Conservation (phyloP, 345 rosid species). For the Abelmoschus esculentus region DNA sequence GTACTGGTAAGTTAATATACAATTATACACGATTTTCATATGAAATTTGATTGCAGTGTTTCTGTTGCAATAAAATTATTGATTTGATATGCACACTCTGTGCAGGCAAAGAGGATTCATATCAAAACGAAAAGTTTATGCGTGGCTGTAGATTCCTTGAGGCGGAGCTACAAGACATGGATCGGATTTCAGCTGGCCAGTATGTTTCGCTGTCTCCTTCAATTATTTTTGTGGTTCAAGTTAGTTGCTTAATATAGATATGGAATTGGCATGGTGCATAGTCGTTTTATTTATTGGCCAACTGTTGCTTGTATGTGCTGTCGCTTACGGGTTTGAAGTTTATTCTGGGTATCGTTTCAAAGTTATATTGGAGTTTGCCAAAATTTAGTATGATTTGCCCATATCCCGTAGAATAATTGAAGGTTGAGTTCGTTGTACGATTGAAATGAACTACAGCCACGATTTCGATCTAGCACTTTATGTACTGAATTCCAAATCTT, state of each 20-base stretch:
- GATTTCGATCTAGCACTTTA: neutral
- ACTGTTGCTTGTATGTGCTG: neutral
- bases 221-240: neutral
- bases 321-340: neutral
- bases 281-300: neutral
- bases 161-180: slow-evolving; percentile 91
- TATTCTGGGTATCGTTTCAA: neutral
- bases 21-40: neutral
- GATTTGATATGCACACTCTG: neutral
- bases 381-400: slow-evolving; percentile 18
- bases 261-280: neutral
- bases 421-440: slow-evolving; percentile 21
- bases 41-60: neutral
- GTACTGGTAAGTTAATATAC: slow-evolving; percentile 49
- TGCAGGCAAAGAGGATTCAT: slow-evolving; percentile 66
- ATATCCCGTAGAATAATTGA: slow-evolving; percentile 13
- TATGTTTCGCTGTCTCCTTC: slow-evolving; percentile 18
- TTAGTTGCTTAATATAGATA: neutral
- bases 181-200: slow-evolving; percentile 78
- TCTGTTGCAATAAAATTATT: neutral
- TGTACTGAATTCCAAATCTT: neutral
- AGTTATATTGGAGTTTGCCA: neutral
- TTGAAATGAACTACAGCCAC: neutral
- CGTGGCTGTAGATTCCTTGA: slow-evolving; percentile 88
- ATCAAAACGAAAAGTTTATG: slow-evolving; percentile 78